A percentile compares a stretch with the other conserved stretches of the same genome.
Evolutionary conservation across 371 early-diverging fungal genomes (phyloP).

Genomic region (Apophysomyces sp.): DNA sequence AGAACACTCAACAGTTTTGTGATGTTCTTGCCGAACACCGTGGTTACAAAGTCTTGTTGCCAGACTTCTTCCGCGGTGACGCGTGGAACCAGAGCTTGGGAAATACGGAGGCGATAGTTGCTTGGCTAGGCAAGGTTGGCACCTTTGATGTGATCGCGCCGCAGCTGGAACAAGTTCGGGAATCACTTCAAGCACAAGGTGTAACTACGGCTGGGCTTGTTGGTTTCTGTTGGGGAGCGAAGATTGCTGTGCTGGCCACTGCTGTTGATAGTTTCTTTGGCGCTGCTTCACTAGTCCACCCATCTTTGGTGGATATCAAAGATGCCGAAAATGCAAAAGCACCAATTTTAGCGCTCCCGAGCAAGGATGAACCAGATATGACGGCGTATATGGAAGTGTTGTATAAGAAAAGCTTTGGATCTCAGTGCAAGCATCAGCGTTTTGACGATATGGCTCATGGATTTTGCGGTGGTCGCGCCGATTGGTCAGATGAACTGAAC

Average conservation of each 20-base stretch:
- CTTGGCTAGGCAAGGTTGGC: slow-evolving; percentile 32
- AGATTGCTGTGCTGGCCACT: slow-evolving; percentile 39
- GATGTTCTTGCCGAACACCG: slow-evolving; percentile 54
- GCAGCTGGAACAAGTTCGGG: slow-evolving; percentile 28
- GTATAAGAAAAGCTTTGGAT: slow-evolving; percentile 37
- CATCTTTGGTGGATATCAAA: slow-evolving; percentile 30
- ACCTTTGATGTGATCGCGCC: slow-evolving; percentile 24
- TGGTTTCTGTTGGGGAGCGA: slow-evolving; percentile 70
- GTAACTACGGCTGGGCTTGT: slow-evolving; percentile 36
- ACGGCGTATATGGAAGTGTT: slow-evolving; percentile 23
- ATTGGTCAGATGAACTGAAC: slow-evolving; percentile 50
- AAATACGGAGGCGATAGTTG: slow-evolving; percentile 17
- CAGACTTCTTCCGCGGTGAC: slow-evolving; percentile 59
- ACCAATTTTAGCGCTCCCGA: slow-evolving; percentile 49
- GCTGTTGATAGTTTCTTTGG: slow-evolving; percentile 30
- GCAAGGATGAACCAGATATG: slow-evolving; percentile 48
- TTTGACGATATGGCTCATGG: slow-evolving; percentile 67
- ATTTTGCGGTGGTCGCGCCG: slow-evolving; percentile 69
- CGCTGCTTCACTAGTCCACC: slow-evolving; percentile 50
- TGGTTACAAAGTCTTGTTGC: slow-evolving; percentile 60
- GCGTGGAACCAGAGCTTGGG: slow-evolving; percentile 24
- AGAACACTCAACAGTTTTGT: slow-evolving; percentile 57
- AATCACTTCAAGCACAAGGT: slow-evolving; percentile 38
- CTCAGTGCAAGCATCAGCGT: slow-evolving; percentile 30
- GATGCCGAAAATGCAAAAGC: slow-evolving; percentile 31